Base-by-base conservation (phyloP, 73 alveolate species). In the Paramecium bursaria region DNA sequence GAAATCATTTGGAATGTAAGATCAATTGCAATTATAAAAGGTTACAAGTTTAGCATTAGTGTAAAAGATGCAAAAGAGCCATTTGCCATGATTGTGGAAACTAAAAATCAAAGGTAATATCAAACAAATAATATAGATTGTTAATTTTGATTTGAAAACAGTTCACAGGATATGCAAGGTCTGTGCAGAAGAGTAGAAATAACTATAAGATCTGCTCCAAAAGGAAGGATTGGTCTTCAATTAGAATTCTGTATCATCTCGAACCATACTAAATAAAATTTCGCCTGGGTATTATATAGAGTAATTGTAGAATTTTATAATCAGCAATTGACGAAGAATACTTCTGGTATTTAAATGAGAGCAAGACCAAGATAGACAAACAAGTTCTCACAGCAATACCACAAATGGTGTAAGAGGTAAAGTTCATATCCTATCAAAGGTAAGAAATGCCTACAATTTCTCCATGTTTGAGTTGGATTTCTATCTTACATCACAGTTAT, bases 11-110 rank as follows among this genome's bases (percentile, higher is more conserved):
- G 17, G 60, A 0, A 10, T 67, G 82, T 67, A 67, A 5, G 0
- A 10, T 5, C 19, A 21, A 4, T 39, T 15, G 15, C 23, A 21
- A 2, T 30, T 67, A 39, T 5, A 1, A 21, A 19, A 67, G 82
- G 10, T 21, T 67, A 27, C 11, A 39, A 15, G 17, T 15, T 21
- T 67, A 67, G 21, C 82, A 67, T 27, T 44, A 67, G 27, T 67
- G 82, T 42, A 67, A 67, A 42, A 31, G 82, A 33, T 67, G 82
- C 44, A n/a, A 39, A 13, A 4, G 82, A 33, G 82, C 82, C 6
- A 57, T 67, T 1, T 67, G 82, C 44, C 22, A 22, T 35, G 82
- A 67, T 17, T 67, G 82, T 67, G 82, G 82, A 31, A 67, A 5
- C 11, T 19, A 31, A 39, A 67, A 67, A 67, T 44, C 82, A 3